Evolutionary conservation across 1,139 yeast species (phyloP), one percentile per base, ranked within the genome.

Genomic region (Yamadazyma dendronema): DNA sequence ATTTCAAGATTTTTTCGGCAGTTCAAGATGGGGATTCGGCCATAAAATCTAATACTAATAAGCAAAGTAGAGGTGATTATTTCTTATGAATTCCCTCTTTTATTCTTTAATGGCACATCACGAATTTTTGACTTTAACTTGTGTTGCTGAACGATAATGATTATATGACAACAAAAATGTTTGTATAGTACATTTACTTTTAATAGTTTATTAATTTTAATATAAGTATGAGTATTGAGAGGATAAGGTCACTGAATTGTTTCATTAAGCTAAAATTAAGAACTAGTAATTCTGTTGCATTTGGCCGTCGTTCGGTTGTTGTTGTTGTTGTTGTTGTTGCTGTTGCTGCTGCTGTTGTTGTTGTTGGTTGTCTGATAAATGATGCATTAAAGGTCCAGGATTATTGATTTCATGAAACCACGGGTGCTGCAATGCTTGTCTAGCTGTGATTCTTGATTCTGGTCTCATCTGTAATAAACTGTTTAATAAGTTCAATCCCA

Each of bases 1-100:
- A 87, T 56, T 92, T 92, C 64, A 87, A 88, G 59, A 92, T 92
- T 29, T 92, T 92, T 62, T 84, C 89, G 53, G 97, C 97, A 11
- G 98, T 92, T 35, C 95, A 95, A 44, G 97, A 89, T 59, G 98
- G 95, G 54, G 77, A 70, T 50, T 55, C 69, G 44, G 83, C 87
- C 17, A 75, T 81, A 42, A 86, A 80, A 57, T 74, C 79, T 46
- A 80, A 81, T 41, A 83, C 84, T 34, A 79, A 76, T 42, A 81
- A 81, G 55, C 81, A 79, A 53, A 89, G 83, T 59, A 77, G 94
- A 58, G 82, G 88, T 60, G 96, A 87, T 61, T 87, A 87, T 62
- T 87, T 87, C 67, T 70, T 87, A 56, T 86, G 61, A 32, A 29
- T 28, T 17, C 22, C 22, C 22, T 9, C 22, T 19, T 19, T 7